Conservation (phyloP, 768 basidiomycete genomes). For the Lactarius tabidus region DNA sequence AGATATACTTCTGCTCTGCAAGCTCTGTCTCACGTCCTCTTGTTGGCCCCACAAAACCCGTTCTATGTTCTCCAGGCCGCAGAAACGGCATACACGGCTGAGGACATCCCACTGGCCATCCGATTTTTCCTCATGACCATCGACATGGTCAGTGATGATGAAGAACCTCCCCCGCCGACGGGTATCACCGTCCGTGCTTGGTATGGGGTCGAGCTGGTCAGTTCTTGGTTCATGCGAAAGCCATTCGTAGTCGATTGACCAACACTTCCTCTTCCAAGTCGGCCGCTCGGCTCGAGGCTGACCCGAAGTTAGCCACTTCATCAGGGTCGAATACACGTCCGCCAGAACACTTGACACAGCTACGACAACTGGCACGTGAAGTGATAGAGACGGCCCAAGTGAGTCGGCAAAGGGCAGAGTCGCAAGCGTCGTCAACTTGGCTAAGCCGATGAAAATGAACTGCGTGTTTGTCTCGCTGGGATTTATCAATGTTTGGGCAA, state of each 20-base stretch:
- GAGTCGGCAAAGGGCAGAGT: constrained; percentile 2
- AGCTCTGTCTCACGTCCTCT: constrained; percentile 73
- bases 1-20: constrained; percentile 74
- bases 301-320: constrained; percentile 6
- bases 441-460: constrained; percentile 9
- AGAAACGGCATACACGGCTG: constrained; percentile 80
- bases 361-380: constrained; percentile 20
- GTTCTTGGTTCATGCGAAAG: constrained; percentile 25
- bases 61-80: constrained; percentile 81
- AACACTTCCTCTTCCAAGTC: not conserved
- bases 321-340: constrained; percentile 15
- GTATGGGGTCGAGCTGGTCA: constrained; percentile 78
- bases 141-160: constrained; percentile 70
- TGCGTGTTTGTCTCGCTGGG: not conserved
- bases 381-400: constrained; percentile 4
- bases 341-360: constrained; percentile 9
- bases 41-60: constrained; percentile 83
- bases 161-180: constrained; percentile 42
- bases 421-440: constrained; percentile 6
- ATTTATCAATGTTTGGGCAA: not conserved
- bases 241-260: not conserved
- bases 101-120: constrained; percentile 69
- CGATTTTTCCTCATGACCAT: constrained; percentile 75
- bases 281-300: constrained; percentile 14
- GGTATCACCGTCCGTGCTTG: constrained; percentile 68